A percentile compares a stretch with the other conserved stretches of the same genome.
These are phyloP conservation scores for Ananas comosus DNA, from an alignment of 176 grass and related monocot genomes.

Conservation along the genomic window DNA sequence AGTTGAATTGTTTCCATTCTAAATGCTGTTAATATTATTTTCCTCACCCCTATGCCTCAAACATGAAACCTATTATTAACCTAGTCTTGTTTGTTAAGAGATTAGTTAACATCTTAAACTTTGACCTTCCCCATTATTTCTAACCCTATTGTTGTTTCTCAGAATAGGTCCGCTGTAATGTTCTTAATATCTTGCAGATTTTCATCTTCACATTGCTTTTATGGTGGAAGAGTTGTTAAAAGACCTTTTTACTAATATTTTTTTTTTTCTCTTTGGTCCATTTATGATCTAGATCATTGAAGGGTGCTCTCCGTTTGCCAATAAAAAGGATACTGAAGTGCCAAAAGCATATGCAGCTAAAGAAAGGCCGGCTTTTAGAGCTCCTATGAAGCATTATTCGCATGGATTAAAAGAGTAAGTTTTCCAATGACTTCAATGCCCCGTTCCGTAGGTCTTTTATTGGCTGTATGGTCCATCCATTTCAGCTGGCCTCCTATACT, in stretches of 20 bases:
- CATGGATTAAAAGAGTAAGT: constrained; percentile 72
- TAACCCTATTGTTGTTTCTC: no score
- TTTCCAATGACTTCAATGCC: neutral
- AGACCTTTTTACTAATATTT: neutral
- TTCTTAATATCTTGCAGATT: no score
- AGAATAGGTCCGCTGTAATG: no score
- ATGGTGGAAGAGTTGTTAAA: no score
- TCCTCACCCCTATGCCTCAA: no score
- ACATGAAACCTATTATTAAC: no score
- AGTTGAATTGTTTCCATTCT: no score
- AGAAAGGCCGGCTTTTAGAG: constrained; percentile 83
- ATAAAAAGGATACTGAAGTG: constrained; percentile 65
- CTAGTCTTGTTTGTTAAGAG: no score
- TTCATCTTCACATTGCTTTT: no score
- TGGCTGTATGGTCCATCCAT: constrained; percentile 1
- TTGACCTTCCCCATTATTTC: no score
- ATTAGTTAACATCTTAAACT: no score
- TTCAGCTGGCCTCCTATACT: neutral
- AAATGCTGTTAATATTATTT: no score
- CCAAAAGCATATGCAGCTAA: constrained; percentile 60
- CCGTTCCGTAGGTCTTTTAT: neutral
- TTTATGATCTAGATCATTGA: constrained; percentile 81
- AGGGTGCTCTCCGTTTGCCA: constrained; percentile 62
- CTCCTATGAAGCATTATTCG: constrained; percentile 55
- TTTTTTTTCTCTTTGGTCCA: neutral